Evolutionary conservation across 2,329 filamentous ascomycete species (phyloP).

Genomic region (Rugonectria rugulosa): DNA sequence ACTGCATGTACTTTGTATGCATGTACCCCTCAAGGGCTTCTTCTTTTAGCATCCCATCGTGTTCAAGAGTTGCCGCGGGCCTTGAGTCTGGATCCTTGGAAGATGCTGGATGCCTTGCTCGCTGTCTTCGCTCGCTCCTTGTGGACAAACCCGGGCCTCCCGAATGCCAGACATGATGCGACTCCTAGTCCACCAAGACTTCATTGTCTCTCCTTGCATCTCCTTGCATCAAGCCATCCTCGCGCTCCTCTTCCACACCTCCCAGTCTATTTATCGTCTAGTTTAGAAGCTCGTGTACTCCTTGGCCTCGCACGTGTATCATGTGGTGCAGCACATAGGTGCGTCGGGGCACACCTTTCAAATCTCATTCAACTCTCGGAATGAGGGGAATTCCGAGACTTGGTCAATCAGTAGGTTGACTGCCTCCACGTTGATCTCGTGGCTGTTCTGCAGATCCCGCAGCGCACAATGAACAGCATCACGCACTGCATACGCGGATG

Average conservation of each 20-base stretch:
- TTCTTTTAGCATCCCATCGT: too few relatives aligned
- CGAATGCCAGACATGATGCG: too few relatives aligned
- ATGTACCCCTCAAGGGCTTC: too few relatives aligned
- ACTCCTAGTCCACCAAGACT: too few relatives aligned
- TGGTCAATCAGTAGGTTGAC: background rate
- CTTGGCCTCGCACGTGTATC: conserved; percentile 1
- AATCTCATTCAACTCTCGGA: too few relatives aligned
- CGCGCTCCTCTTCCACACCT: background rate
- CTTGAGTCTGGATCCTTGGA: background rate
- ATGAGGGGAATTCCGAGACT: background rate
- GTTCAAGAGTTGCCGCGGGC: too few relatives aligned
- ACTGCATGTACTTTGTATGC: too few relatives aligned
- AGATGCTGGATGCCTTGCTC: too few relatives aligned
- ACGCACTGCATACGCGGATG: background rate
- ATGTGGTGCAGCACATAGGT: background rate
- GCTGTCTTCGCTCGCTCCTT: background rate
- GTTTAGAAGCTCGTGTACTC: background rate
- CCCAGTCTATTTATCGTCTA: background rate
- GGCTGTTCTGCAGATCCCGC: background rate
- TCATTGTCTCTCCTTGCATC: too few relatives aligned
- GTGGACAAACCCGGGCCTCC: background rate
- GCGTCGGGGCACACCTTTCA: too few relatives aligned
- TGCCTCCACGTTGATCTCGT: background rate
- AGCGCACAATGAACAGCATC: background rate
- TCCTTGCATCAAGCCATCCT: background rate